A percentile compares a stretch with the other conserved stretches of the same genome.
phyloP scores from a whole-genome alignment of 1,284 basidiomycete genomes.

The Nidula niveotomentosa region DNA sequence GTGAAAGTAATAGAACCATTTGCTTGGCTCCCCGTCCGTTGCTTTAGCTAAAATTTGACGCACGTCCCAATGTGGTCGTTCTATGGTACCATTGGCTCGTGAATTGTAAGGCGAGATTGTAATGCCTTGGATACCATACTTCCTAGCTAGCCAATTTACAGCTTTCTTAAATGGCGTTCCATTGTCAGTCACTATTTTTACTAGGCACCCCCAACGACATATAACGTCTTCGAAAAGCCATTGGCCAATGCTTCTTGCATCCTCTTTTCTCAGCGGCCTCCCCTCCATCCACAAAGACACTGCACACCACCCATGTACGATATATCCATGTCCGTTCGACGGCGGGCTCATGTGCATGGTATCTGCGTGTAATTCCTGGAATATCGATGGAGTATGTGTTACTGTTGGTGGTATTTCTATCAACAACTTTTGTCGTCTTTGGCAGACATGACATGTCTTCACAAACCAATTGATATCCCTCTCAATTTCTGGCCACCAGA shows the following conservation, averaged over 20 bases:
- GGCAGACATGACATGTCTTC: not conserved
- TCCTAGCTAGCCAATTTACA: slow-evolving; percentile 11
- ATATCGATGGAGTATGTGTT: not conserved
- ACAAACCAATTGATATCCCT: not conserved
- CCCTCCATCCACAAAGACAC: slow-evolving; percentile 24
- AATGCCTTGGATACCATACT: slow-evolving; percentile 14
- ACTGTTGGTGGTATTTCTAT: not conserved
- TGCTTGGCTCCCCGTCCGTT: slow-evolving; percentile 1
- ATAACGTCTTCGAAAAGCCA: slow-evolving; percentile 30
- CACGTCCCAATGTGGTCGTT: slow-evolving; percentile 19
- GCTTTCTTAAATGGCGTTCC: slow-evolving; percentile 21
- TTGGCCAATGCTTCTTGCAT: slow-evolving; percentile 14
- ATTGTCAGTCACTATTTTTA: slow-evolving; percentile 32
- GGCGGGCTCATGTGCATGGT: slow-evolving; percentile 11
- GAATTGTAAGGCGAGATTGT: slow-evolving; percentile 24
- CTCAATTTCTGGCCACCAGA: slow-evolving; percentile 1
- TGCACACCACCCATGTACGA: slow-evolving; percentile 17
- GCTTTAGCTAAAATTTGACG: slow-evolving; percentile 11
- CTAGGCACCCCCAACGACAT: slow-evolving; percentile 29
- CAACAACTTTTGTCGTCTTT: not conserved
- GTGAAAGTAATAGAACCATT: slow-evolving; percentile 5
- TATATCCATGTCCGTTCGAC: slow-evolving; percentile 9
- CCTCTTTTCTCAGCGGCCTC: slow-evolving; percentile 17
- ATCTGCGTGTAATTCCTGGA: not conserved
- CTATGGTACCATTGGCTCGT: slow-evolving; percentile 21